A percentile compares a stretch with the other conserved stretches of the same genome.
These are phyloP conservation scores for Zymoseptoria ardabiliae DNA, from an alignment of 2,329 filamentous ascomycete genomes.

Conservation along the genomic window DNA sequence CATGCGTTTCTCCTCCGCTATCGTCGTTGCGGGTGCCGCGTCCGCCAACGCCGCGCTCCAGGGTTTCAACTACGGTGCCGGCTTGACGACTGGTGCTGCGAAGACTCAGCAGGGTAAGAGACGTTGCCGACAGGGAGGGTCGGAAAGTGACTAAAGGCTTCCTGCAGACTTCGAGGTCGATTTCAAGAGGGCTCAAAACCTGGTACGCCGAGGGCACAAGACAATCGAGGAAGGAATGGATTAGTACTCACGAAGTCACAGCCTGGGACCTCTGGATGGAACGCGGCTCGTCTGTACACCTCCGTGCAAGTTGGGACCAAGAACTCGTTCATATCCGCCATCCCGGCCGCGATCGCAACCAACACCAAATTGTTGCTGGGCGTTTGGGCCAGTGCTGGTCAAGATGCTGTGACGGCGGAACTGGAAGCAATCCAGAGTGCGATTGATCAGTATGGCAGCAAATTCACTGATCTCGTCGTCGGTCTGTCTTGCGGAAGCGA, in stretches of 20 bases:
- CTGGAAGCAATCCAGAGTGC: slow-evolving; percentile 63
- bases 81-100: slow-evolving; percentile 51
- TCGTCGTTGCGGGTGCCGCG: slow-evolving; percentile 14
- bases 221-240: too few species aligned
- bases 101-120: slow-evolving; percentile 44
- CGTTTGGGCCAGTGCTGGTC: slow-evolving; percentile 57
- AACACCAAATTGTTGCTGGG: slow-evolving; percentile 73
- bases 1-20: neutral
- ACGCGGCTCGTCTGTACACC: slow-evolving; percentile 73
- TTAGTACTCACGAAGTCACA: too few species aligned
- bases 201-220: too few species aligned
- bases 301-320: slow-evolving; percentile 50
- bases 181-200: slow-evolving; percentile 58
- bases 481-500: slow-evolving; percentile 79
- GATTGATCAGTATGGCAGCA: slow-evolving; percentile 59
- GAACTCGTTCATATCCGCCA: slow-evolving; percentile 58
- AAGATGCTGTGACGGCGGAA: slow-evolving; percentile 60
- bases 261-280: too few species aligned
- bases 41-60: slow-evolving; percentile 32
- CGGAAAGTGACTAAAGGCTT: slow-evolving; percentile 29
- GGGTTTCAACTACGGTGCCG: slow-evolving; percentile 69
- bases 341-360: slow-evolving; percentile 75
- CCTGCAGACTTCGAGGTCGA: slow-evolving; percentile 59
- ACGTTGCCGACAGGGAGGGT: too few species aligned
- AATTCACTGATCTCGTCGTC: slow-evolving; percentile 56